Base-by-base conservation (phyloP, 78 protist species). In the Cavenderia fasciculata region DNA sequence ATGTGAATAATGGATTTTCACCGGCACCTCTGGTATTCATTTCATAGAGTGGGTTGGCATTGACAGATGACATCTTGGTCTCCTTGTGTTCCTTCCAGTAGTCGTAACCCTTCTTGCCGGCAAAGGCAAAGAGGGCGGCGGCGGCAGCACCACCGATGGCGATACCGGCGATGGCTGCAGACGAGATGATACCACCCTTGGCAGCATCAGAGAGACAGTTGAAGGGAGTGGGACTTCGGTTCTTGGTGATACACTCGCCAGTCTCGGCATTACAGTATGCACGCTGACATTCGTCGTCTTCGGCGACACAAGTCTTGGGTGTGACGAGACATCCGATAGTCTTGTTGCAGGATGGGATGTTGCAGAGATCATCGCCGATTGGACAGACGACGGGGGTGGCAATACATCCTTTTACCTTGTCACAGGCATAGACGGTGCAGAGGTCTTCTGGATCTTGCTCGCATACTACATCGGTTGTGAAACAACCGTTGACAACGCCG, bases 121-220 rank as follows among this genome's bases (percentile, higher is more conserved):
- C 90, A 19, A 57, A 56, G 25, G 25, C 33, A 5, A 44, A 52
- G 0, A 82, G 49, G 14, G 68, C 78, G 5, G 56, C 6, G 1
- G 90, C 90, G 4, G 65, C 69, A 25, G 90, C 90, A 56, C 79
- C 90, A 52, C 90, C 90, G 21, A 82, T 65, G 0, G 47, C 90
- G 2, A 82, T 82, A 33, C 90, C 90, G 6, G 78, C 90, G n/a
- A 72, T 70, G 11, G 49, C 77, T 16, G 74, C 87, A 3, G 90
- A 76, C 65, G 74, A 69, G 31, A 65, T 41, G 25, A 82, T 78
- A 0, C 71, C 90, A 43, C 74, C 90, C 51, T 82, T 65, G 1
- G 68, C 90, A 2, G 78, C 90, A 29, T 65, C 61, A 2, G 90
- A 44, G 54, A 68, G 90, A 43, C 90, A 82, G 34, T 52, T 68